Evolutionary conservation across 768 basidiomycete genomes (phyloP), one percentile per base, ranked within the genome.

Genomic region (Tylopilus felleus): DNA sequence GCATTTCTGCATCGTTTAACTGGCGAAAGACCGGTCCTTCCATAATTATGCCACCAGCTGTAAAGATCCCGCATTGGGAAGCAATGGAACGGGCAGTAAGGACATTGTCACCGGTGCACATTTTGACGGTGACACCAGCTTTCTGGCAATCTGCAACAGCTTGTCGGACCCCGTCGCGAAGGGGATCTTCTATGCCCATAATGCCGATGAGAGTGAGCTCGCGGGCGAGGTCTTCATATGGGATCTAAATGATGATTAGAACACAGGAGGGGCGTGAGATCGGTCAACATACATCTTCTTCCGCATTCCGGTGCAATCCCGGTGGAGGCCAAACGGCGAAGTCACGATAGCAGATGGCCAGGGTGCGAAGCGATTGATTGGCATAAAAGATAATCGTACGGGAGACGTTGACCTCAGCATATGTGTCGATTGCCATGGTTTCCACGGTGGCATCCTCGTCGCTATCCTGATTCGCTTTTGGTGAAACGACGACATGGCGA

Each of bases 101-200:
- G 47, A 94, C 92, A 60, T 97, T 98, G 71, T 98, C 95, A 60
- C 96, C 97, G 0, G 97, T 98, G 69, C 93, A 96, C 95, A 98
- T 99, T 75, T 97, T 98, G 74, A 98, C 86, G 22, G 80, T 77
- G 14, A 99, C 94, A 57, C 96, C 95, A 39, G 97, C 96, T 49
- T 77, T 80, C 63, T 84, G 84, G 66, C 95, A 98, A 64, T 90
- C 85, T 41, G 80, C 77, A 41, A 99, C 96, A 17, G 96, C 94
- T 12, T 93, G 81, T 16, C 82, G 82, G 25, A 98, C 97, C 66
- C 95, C 93, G 0, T 82, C 79, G 31, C 96, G 89, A 5, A 99
- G 80, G 41, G 95, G 97, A 66, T 99, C 97, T 66, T 99, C 95
- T 64, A 99, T 98, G 63, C 94, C 97, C 55, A 86, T 84, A 60